Evolutionary conservation across 192 early-diverging fungal species (phyloP).

Genomic region (Funneliformis geosporum): DNA sequence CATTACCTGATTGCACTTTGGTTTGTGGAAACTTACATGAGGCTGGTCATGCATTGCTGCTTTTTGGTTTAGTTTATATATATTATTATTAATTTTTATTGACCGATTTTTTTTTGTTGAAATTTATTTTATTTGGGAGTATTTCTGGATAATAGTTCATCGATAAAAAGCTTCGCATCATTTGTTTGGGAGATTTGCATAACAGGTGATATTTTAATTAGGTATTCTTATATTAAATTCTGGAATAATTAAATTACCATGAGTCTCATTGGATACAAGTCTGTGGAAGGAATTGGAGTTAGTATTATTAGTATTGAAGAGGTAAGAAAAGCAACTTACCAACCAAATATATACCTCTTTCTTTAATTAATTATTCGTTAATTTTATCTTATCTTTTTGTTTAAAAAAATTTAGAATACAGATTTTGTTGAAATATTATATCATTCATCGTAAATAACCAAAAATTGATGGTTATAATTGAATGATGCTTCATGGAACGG

Average conservation of each 20-base stretch:
- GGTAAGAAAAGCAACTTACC: not conserved
- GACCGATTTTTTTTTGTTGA: too few species aligned
- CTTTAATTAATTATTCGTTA: too few species aligned
- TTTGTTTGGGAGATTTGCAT: conserved; percentile 79
- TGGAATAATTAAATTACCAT: conserved; percentile 49
- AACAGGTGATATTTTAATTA: conserved; percentile 56
- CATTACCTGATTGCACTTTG: conserved; percentile 68
- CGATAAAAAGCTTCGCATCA: conserved; percentile 54
- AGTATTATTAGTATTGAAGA: conserved; percentile 62
- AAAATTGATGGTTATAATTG: conserved; percentile 46
- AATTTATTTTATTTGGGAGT: conserved; percentile 74
- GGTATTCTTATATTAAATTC: conserved; percentile 44
- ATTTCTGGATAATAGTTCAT: conserved; percentile 55
- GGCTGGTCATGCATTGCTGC: conserved; percentile 75
- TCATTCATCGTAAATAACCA: conserved; percentile 41
- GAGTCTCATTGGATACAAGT: conserved; percentile 50
- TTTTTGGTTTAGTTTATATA: conserved; percentile 58
- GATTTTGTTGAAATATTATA: conserved; percentile 49
- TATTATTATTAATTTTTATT: not conserved
- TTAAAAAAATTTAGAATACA: conserved; percentile 38
- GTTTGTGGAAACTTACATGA: conserved; percentile 71
- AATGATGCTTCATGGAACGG: conserved; percentile 38
- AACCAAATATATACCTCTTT: too few species aligned
- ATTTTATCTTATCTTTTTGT: too few species aligned
- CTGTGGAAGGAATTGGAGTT: conserved; percentile 51